Evolutionary conservation across 2,329 filamentous ascomycete species (phyloP).

Genomic region (Zelopaecilomyces penicillatus): DNA sequence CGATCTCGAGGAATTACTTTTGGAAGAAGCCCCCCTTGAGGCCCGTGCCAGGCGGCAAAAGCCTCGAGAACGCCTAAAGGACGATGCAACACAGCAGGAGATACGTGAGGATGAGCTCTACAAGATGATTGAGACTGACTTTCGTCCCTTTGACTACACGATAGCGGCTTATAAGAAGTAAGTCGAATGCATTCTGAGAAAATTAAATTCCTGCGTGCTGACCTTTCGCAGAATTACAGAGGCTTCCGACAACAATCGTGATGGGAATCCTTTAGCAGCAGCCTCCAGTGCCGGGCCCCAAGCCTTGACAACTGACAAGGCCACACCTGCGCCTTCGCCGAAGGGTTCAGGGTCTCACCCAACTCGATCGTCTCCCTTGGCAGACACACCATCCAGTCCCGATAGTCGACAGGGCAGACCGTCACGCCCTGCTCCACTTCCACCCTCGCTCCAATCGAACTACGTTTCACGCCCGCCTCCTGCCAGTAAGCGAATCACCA

Average conservation of each 20-base stretch:
- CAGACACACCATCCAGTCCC: conserved; percentile 10
- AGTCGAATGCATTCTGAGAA: conserved; percentile 16
- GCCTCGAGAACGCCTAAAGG: conserved; percentile 81
- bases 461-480: conserved; percentile 40
- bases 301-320: conserved; percentile 45
- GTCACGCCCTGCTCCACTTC: conserved; percentile 24
- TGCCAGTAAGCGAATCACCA: conserved; percentile 61
- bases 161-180: conserved; percentile 69
- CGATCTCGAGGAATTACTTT: conserved; percentile 82
- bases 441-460: conserved; percentile 40
- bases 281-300: conserved; percentile 24
- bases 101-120: conserved; percentile 92
- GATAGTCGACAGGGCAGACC: conserved; percentile 18
- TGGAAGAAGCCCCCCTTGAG: conserved; percentile 92
- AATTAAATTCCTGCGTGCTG: conserved; percentile 8
- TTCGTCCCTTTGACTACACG: conserved; percentile 93
- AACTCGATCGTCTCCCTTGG: conserved; percentile 1
- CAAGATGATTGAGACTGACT: conserved; percentile 86
- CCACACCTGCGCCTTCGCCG: conserved; percentile 28
- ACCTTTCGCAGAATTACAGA: conserved; percentile 28
- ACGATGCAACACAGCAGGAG: conserved; percentile 90
- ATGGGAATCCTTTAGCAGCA: not conserved
- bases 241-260: conserved; percentile 1
- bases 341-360: too few species aligned
- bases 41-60: conserved; percentile 89